A percentile compares a stretch with the other conserved stretches of the same genome.
Conservation (phyloP, 2,329 filamentous ascomycete species). For the Dactylella cylindrospora region DNA sequence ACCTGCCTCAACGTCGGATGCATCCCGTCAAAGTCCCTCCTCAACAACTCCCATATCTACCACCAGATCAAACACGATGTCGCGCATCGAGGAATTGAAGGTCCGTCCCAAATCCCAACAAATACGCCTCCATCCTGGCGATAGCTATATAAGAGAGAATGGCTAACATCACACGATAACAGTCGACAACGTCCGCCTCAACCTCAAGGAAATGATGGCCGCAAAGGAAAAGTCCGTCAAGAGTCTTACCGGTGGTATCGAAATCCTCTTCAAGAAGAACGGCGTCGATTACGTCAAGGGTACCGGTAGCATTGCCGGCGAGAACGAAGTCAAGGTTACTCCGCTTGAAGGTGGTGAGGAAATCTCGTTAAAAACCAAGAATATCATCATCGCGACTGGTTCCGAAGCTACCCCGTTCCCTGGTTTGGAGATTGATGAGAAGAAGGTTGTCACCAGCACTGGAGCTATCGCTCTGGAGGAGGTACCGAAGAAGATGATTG, state of each 20-base stretch:
- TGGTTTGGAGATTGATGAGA: conserved; percentile 92
- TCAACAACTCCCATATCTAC: conserved; percentile 99
- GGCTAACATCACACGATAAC: too few relatives aligned
- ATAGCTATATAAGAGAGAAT: too few relatives aligned
- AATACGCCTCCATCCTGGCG: too few relatives aligned
- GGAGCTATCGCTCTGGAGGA: conserved; percentile 85
- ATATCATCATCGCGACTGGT: conserved; percentile 96
- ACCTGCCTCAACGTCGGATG: conserved; percentile 99
- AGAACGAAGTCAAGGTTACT: conserved; percentile 88
- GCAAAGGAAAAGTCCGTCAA: conserved; percentile 90
- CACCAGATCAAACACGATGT: conserved; percentile 96
- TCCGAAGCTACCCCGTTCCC: conserved; percentile 96
- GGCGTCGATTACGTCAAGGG: conserved; percentile 98
- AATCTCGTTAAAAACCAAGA: conserved; percentile 82
- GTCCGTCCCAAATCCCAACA: too few relatives aligned
- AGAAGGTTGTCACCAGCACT: conserved; percentile 94
- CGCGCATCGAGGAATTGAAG: conserved; percentile 91
- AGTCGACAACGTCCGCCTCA: conserved; percentile 94
- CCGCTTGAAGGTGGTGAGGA: conserved; percentile 84
- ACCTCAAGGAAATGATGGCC: conserved; percentile 95
- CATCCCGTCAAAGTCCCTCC: conserved; percentile 97
- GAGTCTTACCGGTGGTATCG: conserved; percentile 91
- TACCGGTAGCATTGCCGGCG: conserved; percentile 78
- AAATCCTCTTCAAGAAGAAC: conserved; percentile 99
- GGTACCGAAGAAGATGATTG: conserved; percentile 93